Percentiles rank a stretch among this genome's conserved stretches.
phyloP scores from a whole-genome alignment of 257 asterid species.

The Nicotiana knightiana region DNA sequence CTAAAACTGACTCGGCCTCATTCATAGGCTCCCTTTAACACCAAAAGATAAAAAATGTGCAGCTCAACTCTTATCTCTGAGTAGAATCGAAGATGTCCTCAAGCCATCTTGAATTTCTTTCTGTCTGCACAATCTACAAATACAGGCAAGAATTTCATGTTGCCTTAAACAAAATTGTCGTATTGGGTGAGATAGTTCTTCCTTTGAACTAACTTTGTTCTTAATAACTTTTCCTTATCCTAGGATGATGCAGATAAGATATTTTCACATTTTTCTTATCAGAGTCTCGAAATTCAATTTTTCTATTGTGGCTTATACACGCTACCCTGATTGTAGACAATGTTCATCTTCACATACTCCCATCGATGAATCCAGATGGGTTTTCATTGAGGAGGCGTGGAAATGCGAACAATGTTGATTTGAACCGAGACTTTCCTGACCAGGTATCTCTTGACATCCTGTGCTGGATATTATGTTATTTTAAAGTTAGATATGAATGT shows the following conservation, averaged over 20 bases:
- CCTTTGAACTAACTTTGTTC: background rate
- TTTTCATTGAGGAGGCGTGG: conserved; percentile 54
- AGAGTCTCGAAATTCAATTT: background rate
- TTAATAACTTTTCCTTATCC: background rate
- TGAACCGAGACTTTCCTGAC: conserved; percentile 87
- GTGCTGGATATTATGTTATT: background rate
- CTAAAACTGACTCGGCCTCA: background rate
- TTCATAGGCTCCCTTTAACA: background rate
- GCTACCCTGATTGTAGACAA: conserved; percentile 64
- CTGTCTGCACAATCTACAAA: background rate
- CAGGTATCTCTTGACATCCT: conserved; percentile 46
- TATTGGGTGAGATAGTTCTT: background rate
- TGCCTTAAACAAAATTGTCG: background rate
- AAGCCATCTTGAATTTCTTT: background rate
- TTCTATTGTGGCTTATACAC: conserved; percentile 23
- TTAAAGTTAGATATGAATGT: background rate
- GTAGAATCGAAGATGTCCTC: background rate
- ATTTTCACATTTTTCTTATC: background rate
- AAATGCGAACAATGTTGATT: conserved; percentile 64
- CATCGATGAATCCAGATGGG: conserved; percentile 87
- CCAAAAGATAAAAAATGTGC: background rate
- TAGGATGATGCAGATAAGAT: background rate
- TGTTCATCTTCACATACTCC: conserved; percentile 82
- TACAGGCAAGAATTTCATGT: background rate
- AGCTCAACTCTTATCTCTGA: background rate